Conservation (phyloP, 2,329 filamentous ascomycete genomes). For the Trichocomaceae sp. region DNA sequence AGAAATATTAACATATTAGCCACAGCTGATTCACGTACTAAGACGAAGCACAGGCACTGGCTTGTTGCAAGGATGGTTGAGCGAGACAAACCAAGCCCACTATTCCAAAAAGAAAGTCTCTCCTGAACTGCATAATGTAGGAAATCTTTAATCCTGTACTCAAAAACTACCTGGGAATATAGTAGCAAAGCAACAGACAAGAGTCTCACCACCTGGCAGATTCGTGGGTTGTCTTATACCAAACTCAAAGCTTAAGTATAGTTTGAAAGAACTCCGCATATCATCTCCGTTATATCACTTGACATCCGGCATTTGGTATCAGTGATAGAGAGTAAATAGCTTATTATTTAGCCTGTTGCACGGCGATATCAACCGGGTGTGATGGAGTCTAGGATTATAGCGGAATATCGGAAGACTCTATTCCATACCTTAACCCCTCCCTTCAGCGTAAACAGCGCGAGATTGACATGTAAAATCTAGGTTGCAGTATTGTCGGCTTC, state of each 20-base stretch:
- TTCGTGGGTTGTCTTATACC: no score
- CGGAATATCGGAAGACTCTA: constrained; percentile 2
- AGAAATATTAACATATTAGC: neutral
- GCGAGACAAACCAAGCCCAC: neutral
- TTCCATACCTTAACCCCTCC: neutral
- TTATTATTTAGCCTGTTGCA: neutral
- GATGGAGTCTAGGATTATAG: neutral
- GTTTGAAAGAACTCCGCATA: no score
- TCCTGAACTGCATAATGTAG: neutral
- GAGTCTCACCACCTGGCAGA: no score
- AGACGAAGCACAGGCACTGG: neutral
- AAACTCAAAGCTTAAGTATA: no score
- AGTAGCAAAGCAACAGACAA: neutral
- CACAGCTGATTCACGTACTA: neutral
- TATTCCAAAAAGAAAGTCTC: neutral
- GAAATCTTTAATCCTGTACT: neutral
- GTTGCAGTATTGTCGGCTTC: no score
- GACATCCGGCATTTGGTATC: no score
- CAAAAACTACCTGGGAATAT: neutral
- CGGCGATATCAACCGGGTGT: neutral
- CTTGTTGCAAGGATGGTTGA: neutral
- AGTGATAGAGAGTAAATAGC: neutral
- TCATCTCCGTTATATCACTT: no score
- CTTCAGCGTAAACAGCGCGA: neutral
- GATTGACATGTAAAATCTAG: no score